Percentiles rank a stretch among this genome's conserved stretches.
Evolutionary conservation across 148 eudicot genomes (phyloP).

Genomic region (Rhododendron ferrugineum): DNA sequence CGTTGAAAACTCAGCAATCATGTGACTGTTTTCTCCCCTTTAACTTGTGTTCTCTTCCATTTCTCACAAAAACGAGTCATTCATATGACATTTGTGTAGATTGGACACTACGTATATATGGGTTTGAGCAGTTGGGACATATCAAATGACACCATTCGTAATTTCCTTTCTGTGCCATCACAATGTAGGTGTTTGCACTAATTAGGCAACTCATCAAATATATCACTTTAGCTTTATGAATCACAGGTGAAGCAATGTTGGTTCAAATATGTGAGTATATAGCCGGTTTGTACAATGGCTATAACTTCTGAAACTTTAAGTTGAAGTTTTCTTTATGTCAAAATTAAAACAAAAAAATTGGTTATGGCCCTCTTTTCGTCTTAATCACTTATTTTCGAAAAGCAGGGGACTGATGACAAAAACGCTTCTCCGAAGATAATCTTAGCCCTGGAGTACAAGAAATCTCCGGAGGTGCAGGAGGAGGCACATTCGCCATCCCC

Average conservation of each 20-base stretch:
- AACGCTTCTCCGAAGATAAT: constrained; percentile 36
- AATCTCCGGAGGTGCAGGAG: constrained; percentile 51
- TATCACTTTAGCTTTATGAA: neutral
- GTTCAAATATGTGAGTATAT: neutral
- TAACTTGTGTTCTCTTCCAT: neutral
- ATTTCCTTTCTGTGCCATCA: neutral
- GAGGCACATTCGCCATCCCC: constrained; percentile 41
- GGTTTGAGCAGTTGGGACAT: neutral
- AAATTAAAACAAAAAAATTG: neutral
- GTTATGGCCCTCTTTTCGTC: neutral
- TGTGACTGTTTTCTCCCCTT: neutral
- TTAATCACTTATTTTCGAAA: constrained; percentile 9
- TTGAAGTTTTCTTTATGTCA: neutral
- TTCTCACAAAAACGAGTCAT: neutral
- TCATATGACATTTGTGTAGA: neutral
- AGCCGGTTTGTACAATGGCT: neutral
- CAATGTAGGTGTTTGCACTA: neutral
- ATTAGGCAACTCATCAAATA: neutral
- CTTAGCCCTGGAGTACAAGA: constrained; percentile 64
- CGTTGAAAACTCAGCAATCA: neutral
- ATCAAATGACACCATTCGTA: neutral
- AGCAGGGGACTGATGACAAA: constrained; percentile 53
- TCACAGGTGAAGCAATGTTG: neutral
- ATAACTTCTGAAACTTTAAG: neutral
- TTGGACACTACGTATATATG: neutral